A percentile compares a stretch with the other conserved stretches of the same genome.
Evolutionary conservation across 805 yeast species (phyloP).

Genomic region (Lipomyces yamadae): DNA sequence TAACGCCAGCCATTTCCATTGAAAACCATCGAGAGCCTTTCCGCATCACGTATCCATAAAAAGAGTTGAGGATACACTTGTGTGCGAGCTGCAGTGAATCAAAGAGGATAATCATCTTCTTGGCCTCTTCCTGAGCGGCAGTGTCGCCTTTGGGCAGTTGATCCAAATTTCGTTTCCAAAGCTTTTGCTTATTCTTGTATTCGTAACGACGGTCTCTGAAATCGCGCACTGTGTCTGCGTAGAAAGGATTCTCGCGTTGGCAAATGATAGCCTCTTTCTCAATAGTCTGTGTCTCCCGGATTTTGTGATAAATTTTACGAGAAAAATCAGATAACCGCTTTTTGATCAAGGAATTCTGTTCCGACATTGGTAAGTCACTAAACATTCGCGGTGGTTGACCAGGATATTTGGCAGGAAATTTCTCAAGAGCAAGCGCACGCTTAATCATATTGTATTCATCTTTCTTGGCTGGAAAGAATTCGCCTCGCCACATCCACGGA

Average conservation of each 20-base stretch:
- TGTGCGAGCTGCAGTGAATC: conserved; percentile 97
- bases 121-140: conserved; percentile 80
- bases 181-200: conserved; percentile 89
- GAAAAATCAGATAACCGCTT: conserved; percentile 83
- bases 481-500: conserved; percentile 99
- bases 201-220: conserved; percentile 97
- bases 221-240: conserved; percentile 89
- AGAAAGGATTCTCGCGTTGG: conserved; percentile 96
- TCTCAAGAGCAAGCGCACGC: conserved; percentile 77
- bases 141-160: conserved; percentile 59
- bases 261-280: conserved; percentile 93
- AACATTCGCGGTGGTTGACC: conserved; percentile 65
- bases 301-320: conserved; percentile 78
- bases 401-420: conserved; percentile 66
- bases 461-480: conserved; percentile 85
- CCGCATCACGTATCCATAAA: conserved; percentile 98
- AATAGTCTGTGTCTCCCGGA: conserved; percentile 79
- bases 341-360: conserved; percentile 76
- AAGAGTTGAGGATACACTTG: conserved; percentile 93
- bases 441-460: conserved; percentile 91
- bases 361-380: conserved; percentile 74
- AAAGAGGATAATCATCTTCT: conserved; percentile 89
- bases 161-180: conserved; percentile 83
- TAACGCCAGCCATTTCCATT: conserved; percentile 99
- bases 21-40: conserved; percentile 99